Conservation (phyloP, 768 basidiomycete species). For the Lactifluus rugatus region DNA sequence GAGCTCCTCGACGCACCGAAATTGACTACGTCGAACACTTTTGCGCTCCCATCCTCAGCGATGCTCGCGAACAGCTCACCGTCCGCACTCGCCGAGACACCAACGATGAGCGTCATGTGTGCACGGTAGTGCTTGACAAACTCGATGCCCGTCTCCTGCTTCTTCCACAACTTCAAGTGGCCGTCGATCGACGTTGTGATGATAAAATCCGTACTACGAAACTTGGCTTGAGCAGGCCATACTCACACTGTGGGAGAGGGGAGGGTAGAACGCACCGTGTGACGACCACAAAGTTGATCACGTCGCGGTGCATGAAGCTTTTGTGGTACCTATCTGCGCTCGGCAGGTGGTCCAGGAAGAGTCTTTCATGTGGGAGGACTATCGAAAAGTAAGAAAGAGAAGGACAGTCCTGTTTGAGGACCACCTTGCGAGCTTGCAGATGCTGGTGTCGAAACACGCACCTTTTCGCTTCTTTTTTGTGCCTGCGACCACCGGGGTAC, state of each 20-base stretch:
- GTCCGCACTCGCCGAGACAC: constrained; percentile 81
- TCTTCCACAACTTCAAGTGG: constrained; percentile 98
- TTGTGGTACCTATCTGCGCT: constrained; percentile 90
- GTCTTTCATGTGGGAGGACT: constrained; percentile 90
- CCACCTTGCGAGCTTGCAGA: no score
- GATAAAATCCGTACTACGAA: constrained; percentile 78
- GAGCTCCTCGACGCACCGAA: constrained; percentile 56
- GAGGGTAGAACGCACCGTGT: constrained; percentile 56
- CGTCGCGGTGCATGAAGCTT: constrained; percentile 96
- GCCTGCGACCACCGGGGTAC: constrained; percentile 28
- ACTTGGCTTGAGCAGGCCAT: background rate
- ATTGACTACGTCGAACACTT: constrained; percentile 96
- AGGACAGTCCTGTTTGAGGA: background rate
- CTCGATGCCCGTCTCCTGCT: constrained; percentile 90
- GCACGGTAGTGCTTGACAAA: constrained; percentile 98
- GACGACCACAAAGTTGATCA: constrained; percentile 78
- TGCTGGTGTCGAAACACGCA: constrained; percentile 26
- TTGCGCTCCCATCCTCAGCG: constrained; percentile 83
- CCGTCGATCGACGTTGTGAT: constrained; percentile 94
- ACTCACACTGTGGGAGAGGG: background rate
- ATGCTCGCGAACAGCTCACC: constrained; percentile 88
- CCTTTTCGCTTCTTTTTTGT: constrained; percentile 81
- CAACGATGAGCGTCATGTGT: constrained; percentile 68
- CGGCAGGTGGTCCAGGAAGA: constrained; percentile 90
- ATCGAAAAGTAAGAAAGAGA: no score